Evolutionary conservation across 108 stramenopile genomes (phyloP), one percentile per base, ranked within the genome.

Genomic region (Fragilaria radians): DNA sequence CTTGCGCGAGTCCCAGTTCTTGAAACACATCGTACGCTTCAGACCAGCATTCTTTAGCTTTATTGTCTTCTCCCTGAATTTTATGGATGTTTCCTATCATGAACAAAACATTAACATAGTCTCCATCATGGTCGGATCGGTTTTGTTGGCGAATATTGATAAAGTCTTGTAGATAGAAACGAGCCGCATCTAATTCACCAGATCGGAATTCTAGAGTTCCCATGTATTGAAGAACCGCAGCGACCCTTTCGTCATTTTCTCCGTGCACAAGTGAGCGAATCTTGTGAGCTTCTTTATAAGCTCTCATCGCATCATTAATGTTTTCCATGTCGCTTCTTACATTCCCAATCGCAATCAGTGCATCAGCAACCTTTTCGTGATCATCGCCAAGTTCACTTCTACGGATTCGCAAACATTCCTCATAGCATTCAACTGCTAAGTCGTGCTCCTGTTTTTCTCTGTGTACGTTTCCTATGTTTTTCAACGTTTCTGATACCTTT

Each of bases 381-480:
- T 68, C 57, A 11, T 56, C 56, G 52, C 74, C 74, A 19, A 71
- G 32, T 57, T 67, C 70, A 5, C 66, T 55, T 56, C 65, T 66
- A 9, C 70, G 52, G 34, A 76, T 69, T 2, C 52, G 42, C 47
- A 76, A 32, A 49, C 60, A 66, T 36, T 71, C 61, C 31, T 76
- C 66, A 52, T 76, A 76, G 23, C 51, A 59, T 55, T 69, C 60
- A 17, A 69, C 7, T 48, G 74, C 74, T 30, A 62, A 45, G 11
- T 64, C 53, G 34, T 48, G 56, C 46, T 76, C 60, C 18, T 62
- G 47, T 50, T 57, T 63, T 51, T 65, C 67, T 31, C 64, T 67
- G 57, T 71, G 71, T 14, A 78, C 36, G 46, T 73, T 73, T 48
- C 67, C 70, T 14, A 78, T 62, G 28, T 73, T 78, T 48, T 73